Conservation (phyloP, 2,329 filamentous ascomycete genomes). For the Hymenotorrendiella dingleyae region DNA sequence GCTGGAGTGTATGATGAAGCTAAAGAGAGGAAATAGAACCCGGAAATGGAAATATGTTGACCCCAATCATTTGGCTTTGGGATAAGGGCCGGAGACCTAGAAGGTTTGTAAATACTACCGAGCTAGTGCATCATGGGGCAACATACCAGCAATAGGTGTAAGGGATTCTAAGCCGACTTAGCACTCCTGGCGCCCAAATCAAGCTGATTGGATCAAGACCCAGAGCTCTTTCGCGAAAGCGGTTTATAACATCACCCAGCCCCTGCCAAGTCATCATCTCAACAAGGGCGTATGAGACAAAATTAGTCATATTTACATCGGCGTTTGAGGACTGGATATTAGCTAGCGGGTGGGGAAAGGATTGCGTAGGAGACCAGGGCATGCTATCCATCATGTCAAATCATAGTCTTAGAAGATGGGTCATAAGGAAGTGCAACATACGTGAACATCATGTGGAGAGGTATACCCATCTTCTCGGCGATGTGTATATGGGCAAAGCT, state of each 20-base stretch:
- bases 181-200: constrained; percentile 76
- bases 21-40: constrained; percentile 70
- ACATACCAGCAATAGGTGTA: constrained; percentile 80
- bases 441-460: constrained; percentile 86
- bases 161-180: constrained; percentile 69
- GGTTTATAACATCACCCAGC: constrained; percentile 84
- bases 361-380: constrained; percentile 66
- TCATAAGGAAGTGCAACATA: constrained; percentile 37
- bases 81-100: constrained; percentile 66
- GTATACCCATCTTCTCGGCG: constrained; percentile 69
- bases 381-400: constrained; percentile 35
- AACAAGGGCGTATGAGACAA: constrained; percentile 61
- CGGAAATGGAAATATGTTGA: constrained; percentile 63
- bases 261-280: constrained; percentile 73
- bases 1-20: constrained; percentile 61
- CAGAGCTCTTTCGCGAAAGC: constrained; percentile 69
- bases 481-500: constrained; percentile 72
- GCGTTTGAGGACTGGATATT: constrained; percentile 61
- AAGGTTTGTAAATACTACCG: background rate
- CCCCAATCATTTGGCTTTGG: constrained; percentile 75
- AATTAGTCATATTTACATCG: constrained; percentile 59
- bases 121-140: background rate
- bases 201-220: constrained; percentile 72
- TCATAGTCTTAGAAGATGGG: constrained; percentile 6
- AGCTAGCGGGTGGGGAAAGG: constrained; percentile 64